Conservation (phyloP, 176 grass and related monocot species). For the Bonia amplexicaulis region DNA sequence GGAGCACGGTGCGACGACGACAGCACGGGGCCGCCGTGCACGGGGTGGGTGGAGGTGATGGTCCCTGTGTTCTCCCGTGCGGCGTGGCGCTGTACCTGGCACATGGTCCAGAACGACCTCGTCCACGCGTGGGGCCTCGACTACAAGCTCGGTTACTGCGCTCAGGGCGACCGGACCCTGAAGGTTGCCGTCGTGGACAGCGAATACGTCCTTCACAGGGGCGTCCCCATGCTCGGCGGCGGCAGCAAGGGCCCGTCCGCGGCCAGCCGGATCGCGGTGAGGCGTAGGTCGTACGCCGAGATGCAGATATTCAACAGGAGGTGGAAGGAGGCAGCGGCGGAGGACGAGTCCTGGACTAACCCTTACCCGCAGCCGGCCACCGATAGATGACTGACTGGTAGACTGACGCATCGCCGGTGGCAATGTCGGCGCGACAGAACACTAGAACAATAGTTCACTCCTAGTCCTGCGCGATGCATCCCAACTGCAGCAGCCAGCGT, state of each 20-base stretch:
- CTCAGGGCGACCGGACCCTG: conserved; percentile 53
- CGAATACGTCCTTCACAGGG: conserved; percentile 75
- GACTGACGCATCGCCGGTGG: not conserved
- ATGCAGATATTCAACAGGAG: conserved; percentile 56
- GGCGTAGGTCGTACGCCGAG: conserved; percentile 67
- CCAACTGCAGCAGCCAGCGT: too few species aligned
- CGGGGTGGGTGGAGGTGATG: conserved; percentile 98
- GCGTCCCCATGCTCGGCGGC: conserved; percentile 64
- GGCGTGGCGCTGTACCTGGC: conserved; percentile 81
- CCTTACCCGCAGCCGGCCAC: conserved; percentile 42
- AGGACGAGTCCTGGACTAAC: conserved; percentile 72
- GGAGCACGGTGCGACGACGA: conserved; percentile 44
- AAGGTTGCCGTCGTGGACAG: conserved; percentile 79
- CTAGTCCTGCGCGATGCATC: too few species aligned
- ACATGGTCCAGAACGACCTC: conserved; percentile 95
- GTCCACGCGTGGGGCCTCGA: conserved; percentile 90
- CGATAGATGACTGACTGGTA: not conserved
- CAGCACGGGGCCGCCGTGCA: conserved; percentile 70
- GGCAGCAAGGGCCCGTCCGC: conserved; percentile 27
- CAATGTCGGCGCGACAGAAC: too few species aligned
- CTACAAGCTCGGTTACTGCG: conserved; percentile 89
- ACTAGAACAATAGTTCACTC: too few species aligned
- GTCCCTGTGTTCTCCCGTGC: conserved; percentile 76
- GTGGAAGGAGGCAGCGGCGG: conserved; percentile 59
- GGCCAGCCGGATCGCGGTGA: conserved; percentile 48